Conservation (phyloP, 176 grass and related monocot species). For the bread wheat (Triticum aestivum) region DNA sequence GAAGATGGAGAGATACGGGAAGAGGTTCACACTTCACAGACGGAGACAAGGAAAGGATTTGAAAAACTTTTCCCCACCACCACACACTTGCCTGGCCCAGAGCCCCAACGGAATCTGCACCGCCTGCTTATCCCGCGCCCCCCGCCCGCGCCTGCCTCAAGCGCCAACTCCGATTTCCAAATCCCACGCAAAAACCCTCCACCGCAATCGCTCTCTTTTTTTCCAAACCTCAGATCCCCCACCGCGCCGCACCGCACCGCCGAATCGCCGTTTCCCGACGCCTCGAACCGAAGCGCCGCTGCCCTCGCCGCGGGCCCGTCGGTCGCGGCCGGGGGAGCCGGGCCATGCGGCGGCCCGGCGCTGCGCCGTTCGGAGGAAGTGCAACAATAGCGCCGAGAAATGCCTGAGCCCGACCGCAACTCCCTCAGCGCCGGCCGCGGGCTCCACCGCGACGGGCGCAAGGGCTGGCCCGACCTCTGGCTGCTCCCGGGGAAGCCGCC, state of each 20-base stretch:
- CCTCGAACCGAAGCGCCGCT: not conserved
- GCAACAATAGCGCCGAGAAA: conserved; percentile 19
- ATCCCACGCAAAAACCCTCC: not conserved
- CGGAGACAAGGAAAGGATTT: conserved; percentile 32
- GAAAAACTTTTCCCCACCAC: conserved; percentile 29
- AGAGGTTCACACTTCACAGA: not conserved
- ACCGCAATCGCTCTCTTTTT: not conserved
- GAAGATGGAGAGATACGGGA: not conserved
- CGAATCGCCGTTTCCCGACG: not conserved
- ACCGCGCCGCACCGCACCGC: not conserved
- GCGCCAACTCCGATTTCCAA: conserved; percentile 24
- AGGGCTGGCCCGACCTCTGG: conserved; percentile 50
- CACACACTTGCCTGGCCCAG: not conserved
- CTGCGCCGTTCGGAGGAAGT: not conserved
- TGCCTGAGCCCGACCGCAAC: conserved; percentile 31
- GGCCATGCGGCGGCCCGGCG: not conserved
- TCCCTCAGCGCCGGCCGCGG: conserved; percentile 19
- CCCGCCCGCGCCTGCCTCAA: not conserved
- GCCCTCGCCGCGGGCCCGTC: not conserved
- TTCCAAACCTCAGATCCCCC: conserved; percentile 33
- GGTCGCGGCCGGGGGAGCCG: not conserved
- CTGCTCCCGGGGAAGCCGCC: conserved; percentile 6
- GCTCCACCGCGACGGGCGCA: conserved; percentile 19
- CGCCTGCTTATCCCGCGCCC: conserved; percentile 1
- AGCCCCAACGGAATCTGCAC: not conserved